These are phyloP conservation scores for Dendrocalamus sinicus DNA, from an alignment of 176 grass and related monocot species.

Conservation along the genomic window DNA sequence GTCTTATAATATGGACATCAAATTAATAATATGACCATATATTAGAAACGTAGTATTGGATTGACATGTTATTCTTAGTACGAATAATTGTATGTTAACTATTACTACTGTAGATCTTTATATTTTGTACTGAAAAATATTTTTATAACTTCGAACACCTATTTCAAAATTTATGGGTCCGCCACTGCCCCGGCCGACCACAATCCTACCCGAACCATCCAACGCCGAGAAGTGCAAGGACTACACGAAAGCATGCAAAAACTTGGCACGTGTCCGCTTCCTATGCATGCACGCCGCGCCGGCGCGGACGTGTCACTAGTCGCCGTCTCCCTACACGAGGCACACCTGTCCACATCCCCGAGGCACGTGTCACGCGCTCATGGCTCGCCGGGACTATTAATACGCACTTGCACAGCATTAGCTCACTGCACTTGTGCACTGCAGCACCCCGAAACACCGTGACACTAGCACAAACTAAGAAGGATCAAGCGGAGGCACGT, in stretches of 20 bases:
- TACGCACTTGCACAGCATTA: background rate
- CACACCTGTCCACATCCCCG: conserved; percentile 13
- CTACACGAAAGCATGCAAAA: too few species aligned
- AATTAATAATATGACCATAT: too few species aligned
- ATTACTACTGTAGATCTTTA: too few species aligned
- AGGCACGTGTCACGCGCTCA: conserved; percentile 43
- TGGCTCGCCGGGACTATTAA: conserved; percentile 36
- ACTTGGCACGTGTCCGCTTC: conserved; percentile 35
- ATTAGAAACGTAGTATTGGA: too few species aligned
- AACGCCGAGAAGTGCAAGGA: too few species aligned
- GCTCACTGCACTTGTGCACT: background rate
- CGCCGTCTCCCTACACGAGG: background rate
- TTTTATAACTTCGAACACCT: too few species aligned
- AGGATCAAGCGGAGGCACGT: background rate
- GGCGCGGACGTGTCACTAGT: conserved; percentile 35
- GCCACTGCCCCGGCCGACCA: too few species aligned
- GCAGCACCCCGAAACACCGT: background rate
- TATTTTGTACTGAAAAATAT: too few species aligned
- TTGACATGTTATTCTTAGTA: too few species aligned
- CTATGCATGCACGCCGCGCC: background rate
- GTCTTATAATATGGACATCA: background rate
- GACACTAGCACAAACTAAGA: background rate
- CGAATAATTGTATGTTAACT: too few species aligned
- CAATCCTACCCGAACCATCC: background rate
- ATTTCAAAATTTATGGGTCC: too few species aligned